A percentile compares a stretch with the other conserved stretches of the same genome.
These are phyloP conservation scores for Wickerhamiella spandovensis DNA, from an alignment of 805 yeast species.

Conservation along the genomic window DNA sequence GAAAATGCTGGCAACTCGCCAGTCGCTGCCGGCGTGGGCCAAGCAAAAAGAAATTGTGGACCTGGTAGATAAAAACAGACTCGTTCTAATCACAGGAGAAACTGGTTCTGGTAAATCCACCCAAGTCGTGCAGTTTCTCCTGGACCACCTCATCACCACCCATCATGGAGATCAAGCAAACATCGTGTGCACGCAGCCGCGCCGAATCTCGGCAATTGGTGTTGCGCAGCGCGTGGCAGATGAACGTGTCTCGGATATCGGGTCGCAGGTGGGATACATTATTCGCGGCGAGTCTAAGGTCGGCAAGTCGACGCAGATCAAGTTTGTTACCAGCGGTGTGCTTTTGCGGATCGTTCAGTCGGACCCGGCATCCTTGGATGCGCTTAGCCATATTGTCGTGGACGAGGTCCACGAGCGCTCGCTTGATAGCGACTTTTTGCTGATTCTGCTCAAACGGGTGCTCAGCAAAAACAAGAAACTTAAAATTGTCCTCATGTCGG, in stretches of 20 bases:
- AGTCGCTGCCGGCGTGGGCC: conserved; percentile 72
- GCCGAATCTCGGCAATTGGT: conserved; percentile 91
- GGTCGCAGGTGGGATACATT: conserved; percentile 74
- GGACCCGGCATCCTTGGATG: conserved; percentile 25
- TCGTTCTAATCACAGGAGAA: conserved; percentile 82
- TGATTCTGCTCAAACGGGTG: conserved; percentile 60
- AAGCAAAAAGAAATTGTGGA: conserved; percentile 43
- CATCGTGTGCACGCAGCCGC: conserved; percentile 85
- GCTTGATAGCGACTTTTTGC: conserved; percentile 72
- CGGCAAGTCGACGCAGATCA: conserved; percentile 46
- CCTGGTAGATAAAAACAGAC: conserved; percentile 43
- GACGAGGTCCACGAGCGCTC: conserved; percentile 98
- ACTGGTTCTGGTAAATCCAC: conserved; percentile 97
- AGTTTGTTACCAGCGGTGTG: conserved; percentile 89
- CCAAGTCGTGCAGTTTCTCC: conserved; percentile 77
- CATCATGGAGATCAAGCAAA: conserved; percentile 33
- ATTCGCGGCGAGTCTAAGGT: conserved; percentile 77
- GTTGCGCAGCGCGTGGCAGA: conserved; percentile 84
- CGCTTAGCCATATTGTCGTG: conserved; percentile 58
- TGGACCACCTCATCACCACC: conserved; percentile 45
- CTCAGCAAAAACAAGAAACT: conserved; percentile 35
- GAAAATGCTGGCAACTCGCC: conserved; percentile 35
- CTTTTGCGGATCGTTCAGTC: conserved; percentile 70
- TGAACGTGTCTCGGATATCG: conserved; percentile 54
- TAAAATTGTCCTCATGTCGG: conserved; percentile 78